A percentile compares a stretch with the other conserved stretches of the same genome.
These are phyloP conservation scores for Penicillium sp. DNA, from an alignment of 2,329 filamentous ascomycete genomes.

Conservation along the genomic window DNA sequence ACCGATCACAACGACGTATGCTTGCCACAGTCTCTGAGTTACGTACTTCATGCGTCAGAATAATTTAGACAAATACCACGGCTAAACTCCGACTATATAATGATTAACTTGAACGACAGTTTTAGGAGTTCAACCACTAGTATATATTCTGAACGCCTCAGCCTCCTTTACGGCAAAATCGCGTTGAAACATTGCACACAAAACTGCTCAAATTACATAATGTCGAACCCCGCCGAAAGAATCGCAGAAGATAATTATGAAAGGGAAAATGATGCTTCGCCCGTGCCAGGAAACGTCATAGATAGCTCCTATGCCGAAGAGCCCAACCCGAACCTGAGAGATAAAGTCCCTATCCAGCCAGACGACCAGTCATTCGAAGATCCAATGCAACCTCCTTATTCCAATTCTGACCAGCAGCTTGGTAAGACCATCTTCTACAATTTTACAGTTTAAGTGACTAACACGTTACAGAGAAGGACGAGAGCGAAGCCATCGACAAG, in stretches of 20 bases:
- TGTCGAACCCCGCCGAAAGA: conserved; percentile 4
- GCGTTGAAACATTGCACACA: too few relatives aligned
- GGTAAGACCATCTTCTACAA: conserved; percentile 16
- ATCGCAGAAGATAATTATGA: conserved; percentile 7
- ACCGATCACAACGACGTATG: too few relatives aligned
- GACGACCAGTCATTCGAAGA: conserved; percentile 22
- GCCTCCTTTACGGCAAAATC: too few relatives aligned
- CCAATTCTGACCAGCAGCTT: conserved; percentile 23
- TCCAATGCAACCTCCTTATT: conserved; percentile 25
- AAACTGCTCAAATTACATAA: too few relatives aligned
- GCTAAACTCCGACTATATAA: too few relatives aligned
- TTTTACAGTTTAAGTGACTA: too few relatives aligned
- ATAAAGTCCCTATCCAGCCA: conserved; percentile 19
- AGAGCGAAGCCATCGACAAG: conserved; percentile 16
- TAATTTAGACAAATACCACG: too few relatives aligned
- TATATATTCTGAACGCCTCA: too few relatives aligned
- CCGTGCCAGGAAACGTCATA: not conserved
- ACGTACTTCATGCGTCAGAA: too few relatives aligned
- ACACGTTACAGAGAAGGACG: conserved; percentile 15
- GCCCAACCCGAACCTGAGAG: conserved; percentile 10
- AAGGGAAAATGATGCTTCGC: conserved; percentile 7
- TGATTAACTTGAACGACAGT: too few relatives aligned
- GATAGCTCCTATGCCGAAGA: conserved; percentile 22
- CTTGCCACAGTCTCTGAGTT: too few relatives aligned
- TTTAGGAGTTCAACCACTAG: accelerated